Conservation (phyloP, 2,329 filamentous ascomycete genomes). For the Cladosporium phlei region DNA sequence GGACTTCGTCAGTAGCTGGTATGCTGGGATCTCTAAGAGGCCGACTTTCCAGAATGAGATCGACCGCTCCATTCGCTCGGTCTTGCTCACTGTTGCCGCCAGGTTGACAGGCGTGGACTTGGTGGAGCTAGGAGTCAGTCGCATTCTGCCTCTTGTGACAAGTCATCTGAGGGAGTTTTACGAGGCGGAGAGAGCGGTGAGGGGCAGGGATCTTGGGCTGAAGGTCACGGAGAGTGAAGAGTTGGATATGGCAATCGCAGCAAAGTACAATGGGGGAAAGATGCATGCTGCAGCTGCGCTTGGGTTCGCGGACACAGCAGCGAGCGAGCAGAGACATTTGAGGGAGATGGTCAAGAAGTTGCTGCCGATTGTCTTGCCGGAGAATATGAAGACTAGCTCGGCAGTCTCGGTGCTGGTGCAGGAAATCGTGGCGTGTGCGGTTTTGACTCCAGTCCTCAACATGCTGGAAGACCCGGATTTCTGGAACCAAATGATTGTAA, state of each 20-base stretch:
- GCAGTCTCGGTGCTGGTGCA: conserved; percentile 75
- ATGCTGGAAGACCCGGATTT: conserved; percentile 86
- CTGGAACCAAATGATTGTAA: conserved; percentile 96
- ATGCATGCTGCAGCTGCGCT: conserved; percentile 81
- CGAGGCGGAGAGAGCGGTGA: conserved; percentile 78
- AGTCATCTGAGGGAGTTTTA: conserved; percentile 86
- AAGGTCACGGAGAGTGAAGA: conserved; percentile 95
- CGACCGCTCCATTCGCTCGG: conserved; percentile 70
- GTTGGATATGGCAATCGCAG: conserved; percentile 90
- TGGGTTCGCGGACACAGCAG: conserved; percentile 76
- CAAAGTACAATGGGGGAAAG: conserved; percentile 82
- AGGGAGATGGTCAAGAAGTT: conserved; percentile 68
- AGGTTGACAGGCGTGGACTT: conserved; percentile 72
- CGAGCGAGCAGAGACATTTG: conserved; percentile 83
- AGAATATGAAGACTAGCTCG: conserved; percentile 69
- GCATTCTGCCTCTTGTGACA: conserved; percentile 82
- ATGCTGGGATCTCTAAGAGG: conserved; percentile 75
- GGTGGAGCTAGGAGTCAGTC: conserved; percentile 74
- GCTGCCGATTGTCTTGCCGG: conserved; percentile 69
- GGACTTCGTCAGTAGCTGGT: conserved; percentile 88
- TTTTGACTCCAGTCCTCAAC: conserved; percentile 75
- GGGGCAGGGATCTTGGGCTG: conserved; percentile 80
- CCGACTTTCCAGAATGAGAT: conserved; percentile 80
- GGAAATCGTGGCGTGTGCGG: conserved; percentile 90
- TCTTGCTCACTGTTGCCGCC: conserved; percentile 66